phyloP scores from a whole-genome alignment of 805 yeast genomes.

The Pichia eremophila region DNA sequence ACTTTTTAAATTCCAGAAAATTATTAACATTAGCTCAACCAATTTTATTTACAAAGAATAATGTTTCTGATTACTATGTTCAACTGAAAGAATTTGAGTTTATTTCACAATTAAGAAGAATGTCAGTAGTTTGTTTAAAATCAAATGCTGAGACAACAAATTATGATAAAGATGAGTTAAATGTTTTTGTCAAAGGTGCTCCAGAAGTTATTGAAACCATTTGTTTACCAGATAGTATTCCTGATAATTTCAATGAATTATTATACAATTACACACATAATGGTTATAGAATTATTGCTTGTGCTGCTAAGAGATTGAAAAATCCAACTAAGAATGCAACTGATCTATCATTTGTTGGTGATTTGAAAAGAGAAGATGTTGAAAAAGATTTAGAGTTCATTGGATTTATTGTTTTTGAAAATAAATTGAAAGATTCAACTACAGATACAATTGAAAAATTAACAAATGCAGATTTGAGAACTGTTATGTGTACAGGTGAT shows the following conservation, averaged over 20 bases:
- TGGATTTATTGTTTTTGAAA: constrained; percentile 90
- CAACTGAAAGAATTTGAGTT: constrained; percentile 64
- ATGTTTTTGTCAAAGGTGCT: constrained; percentile 83
- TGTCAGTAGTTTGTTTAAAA: constrained; percentile 69
- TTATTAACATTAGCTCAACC: constrained; percentile 36
- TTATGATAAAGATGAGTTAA: constrained; percentile 18
- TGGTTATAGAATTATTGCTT: constrained; percentile 93
- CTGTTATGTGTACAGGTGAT: constrained; percentile 97
- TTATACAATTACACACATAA: constrained; percentile 82
- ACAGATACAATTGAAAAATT: constrained; percentile 49
- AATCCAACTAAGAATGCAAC: constrained; percentile 12
- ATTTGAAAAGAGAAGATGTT: constrained; percentile 48
- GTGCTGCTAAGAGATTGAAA: constrained; percentile 49
- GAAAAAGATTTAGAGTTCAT: constrained; percentile 65
- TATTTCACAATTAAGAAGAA: constrained; percentile 73
- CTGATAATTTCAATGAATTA: constrained; percentile 61
- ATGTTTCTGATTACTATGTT: constrained; percentile 21
- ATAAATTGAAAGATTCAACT: constrained; percentile 71
- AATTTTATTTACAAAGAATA: constrained; percentile 33
- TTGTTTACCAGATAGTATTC: constrained; percentile 64
- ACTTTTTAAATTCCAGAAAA: constrained; percentile 19
- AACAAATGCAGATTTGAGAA: constrained; percentile 61
- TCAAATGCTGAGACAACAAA: constrained; percentile 11
- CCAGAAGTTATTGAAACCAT: constrained; percentile 85
- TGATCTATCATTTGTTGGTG: constrained; percentile 42